Evolutionary conservation across 2,329 filamentous ascomycete species (phyloP).

Genomic region (Macroventuria anomochaeta): DNA sequence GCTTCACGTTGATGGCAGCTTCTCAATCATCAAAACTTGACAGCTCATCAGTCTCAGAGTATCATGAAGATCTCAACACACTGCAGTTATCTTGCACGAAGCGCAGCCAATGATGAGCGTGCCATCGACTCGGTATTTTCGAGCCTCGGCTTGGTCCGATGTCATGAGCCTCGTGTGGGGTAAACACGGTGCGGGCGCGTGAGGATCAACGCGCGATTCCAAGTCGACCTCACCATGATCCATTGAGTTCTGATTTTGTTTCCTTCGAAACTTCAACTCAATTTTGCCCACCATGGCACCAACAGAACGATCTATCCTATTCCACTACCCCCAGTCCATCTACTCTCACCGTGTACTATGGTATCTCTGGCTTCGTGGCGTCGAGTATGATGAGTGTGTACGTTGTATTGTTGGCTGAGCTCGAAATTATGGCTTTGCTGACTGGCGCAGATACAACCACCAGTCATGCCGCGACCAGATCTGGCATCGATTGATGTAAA

Average conservation of each 20-base stretch:
- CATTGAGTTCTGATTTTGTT: neutral
- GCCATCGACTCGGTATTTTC: slow-evolving; percentile 3
- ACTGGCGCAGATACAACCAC: slow-evolving; percentile 63
- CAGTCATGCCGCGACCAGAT: slow-evolving; percentile 41
- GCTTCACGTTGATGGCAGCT: neutral
- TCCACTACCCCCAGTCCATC: slow-evolving; percentile 71
- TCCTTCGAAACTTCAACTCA: neutral
- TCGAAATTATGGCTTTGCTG: neutral
- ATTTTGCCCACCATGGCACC: slow-evolving; percentile 22
- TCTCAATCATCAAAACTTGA: neutral
- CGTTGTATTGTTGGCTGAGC: slow-evolving; percentile 34
- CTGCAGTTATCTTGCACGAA: no score
- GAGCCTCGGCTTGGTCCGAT: slow-evolving; percentile 17
- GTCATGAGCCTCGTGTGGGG: slow-evolving; percentile 16
- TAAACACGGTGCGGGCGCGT: slow-evolving; percentile 6
- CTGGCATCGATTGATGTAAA: slow-evolving; percentile 41
- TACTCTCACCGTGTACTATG: slow-evolving; percentile 69
- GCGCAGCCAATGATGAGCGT: neutral
- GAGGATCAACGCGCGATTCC: neutral
- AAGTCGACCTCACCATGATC: neutral
- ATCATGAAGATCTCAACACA: no score
- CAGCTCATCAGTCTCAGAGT: neutral
- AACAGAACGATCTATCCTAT: slow-evolving; percentile 62
- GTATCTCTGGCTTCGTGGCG: slow-evolving; percentile 71
- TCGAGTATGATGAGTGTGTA: slow-evolving; percentile 72